Conservation (phyloP, 2,329 filamentous ascomycete species). For the Incumbomyces lentus region DNA sequence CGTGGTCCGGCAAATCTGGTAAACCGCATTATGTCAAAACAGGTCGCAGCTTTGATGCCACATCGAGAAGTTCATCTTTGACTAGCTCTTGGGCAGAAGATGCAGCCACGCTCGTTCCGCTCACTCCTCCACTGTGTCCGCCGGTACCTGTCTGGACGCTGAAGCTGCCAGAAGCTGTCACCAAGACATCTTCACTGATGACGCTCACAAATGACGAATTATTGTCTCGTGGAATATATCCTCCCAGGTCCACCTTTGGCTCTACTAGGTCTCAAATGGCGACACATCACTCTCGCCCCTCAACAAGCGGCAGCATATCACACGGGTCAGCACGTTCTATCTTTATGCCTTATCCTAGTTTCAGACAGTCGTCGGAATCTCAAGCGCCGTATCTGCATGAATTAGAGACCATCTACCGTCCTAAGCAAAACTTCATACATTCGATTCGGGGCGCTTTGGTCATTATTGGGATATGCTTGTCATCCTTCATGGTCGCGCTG, state of each 20-base stretch:
- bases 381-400: too few relatives aligned
- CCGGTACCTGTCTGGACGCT: background rate
- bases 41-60: too few relatives aligned
- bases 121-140: background rate
- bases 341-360: constrained; percentile 1
- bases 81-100: background rate
- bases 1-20: background rate
- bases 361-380: background rate
- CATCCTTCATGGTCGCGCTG: constrained; percentile 24
- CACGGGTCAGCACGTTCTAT: background rate
- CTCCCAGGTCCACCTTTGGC: background rate
- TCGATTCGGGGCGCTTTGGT: constrained; percentile 19
- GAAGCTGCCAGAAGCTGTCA: background rate
- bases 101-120: background rate
- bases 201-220: background rate
- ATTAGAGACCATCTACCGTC: too few relatives aligned
- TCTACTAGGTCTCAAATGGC: background rate
- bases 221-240: background rate
- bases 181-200: background rate
- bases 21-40: too few relatives aligned
- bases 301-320: background rate
- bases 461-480: constrained; percentile 23
- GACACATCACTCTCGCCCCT: background rate
- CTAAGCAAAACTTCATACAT: too few relatives aligned
- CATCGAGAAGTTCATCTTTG: background rate